phyloP scores from a whole-genome alignment of 1,284 basidiomycete genomes.

The Microbotryomycetes sp. region DNA sequence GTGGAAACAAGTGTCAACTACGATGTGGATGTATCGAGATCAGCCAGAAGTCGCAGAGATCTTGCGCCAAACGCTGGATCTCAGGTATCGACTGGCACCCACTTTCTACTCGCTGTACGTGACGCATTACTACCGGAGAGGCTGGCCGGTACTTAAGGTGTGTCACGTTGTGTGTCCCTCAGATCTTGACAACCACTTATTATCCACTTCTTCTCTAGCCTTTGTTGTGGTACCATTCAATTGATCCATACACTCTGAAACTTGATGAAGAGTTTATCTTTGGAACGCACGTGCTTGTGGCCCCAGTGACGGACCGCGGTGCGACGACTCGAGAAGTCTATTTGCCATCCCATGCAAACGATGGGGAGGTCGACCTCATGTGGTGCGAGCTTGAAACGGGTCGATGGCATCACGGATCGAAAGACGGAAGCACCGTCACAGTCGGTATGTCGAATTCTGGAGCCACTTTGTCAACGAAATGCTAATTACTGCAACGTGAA shows the following conservation, averaged over 20 bases:
- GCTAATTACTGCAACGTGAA: neutral
- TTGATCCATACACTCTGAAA: slow-evolving; percentile 18
- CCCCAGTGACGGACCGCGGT: slow-evolving; percentile 14
- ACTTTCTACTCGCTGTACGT: slow-evolving; percentile 31
- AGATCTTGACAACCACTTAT: neutral
- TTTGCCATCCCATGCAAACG: slow-evolving; percentile 13
- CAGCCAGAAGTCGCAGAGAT: slow-evolving; percentile 7
- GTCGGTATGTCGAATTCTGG: neutral
- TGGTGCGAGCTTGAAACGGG: slow-evolving; percentile 25
- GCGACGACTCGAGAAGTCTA: slow-evolving; percentile 8
- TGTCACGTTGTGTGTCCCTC: neutral
- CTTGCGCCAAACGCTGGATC: slow-evolving; percentile 10
- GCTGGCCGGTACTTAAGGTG: slow-evolving; percentile 29
- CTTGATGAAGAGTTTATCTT: slow-evolving; percentile 32
- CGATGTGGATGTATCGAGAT: slow-evolving; percentile 29
- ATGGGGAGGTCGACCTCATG: slow-evolving; percentile 2
- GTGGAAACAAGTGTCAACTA: slow-evolving; percentile 31
- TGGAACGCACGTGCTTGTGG: slow-evolving; percentile 27
- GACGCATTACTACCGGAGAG: slow-evolving; percentile 24
- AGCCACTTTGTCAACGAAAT: neutral
- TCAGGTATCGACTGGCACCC: slow-evolving; percentile 24
- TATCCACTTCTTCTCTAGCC: slow-evolving; percentile 2
- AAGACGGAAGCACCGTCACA: neutral
- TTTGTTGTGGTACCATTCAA: slow-evolving; percentile 27
- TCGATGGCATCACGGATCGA: slow-evolving; percentile 7